phyloP scores from a whole-genome alignment of 257 asterid species.

The Ajuga chamaepitys region DNA sequence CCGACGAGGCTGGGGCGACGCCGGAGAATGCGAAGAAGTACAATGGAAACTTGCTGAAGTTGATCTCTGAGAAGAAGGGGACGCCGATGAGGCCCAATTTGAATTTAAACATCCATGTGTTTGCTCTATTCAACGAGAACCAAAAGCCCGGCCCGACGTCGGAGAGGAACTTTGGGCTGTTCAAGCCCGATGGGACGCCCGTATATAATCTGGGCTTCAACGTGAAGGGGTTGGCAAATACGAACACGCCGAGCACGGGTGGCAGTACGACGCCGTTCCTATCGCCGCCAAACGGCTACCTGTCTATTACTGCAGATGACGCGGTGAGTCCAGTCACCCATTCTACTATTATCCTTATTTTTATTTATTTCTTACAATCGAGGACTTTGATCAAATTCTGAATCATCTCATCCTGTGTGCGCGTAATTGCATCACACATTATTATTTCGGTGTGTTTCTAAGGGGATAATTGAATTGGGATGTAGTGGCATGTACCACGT shows the following conservation, averaged over 20 bases:
- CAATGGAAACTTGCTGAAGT: conserved; percentile 56
- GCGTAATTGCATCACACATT: no score
- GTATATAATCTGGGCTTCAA: conserved; percentile 58
- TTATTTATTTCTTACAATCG: no score
- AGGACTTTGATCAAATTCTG: no score
- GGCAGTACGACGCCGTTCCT: conserved; percentile 7
- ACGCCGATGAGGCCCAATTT: conserved; percentile 76
- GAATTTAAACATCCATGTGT: conserved; percentile 50
- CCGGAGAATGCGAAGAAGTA: conserved; percentile 67
- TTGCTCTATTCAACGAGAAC: conserved; percentile 84
- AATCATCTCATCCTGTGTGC: no score
- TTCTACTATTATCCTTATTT: not conserved
- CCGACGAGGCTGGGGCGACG: conserved; percentile 78
- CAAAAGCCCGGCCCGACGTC: conserved; percentile 87
- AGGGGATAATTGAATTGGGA: no score
- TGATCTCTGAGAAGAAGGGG: conserved; percentile 52
- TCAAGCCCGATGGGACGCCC: conserved; percentile 80
- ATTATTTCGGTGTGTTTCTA: not conserved
- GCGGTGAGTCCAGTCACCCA: conserved; percentile 33
- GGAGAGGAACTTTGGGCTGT: conserved; percentile 84
- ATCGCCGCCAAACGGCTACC: conserved; percentile 33
- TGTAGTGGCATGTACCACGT: no score
- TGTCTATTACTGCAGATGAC: conserved; percentile 50
- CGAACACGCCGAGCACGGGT: conserved; percentile 10
- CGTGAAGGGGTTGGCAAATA: conserved; percentile 11